Evolutionary conservation across 495 filamentous ascomycete genomes (phyloP), one percentile per base, ranked within the genome.

Genomic region (Penicillium salamii): DNA sequence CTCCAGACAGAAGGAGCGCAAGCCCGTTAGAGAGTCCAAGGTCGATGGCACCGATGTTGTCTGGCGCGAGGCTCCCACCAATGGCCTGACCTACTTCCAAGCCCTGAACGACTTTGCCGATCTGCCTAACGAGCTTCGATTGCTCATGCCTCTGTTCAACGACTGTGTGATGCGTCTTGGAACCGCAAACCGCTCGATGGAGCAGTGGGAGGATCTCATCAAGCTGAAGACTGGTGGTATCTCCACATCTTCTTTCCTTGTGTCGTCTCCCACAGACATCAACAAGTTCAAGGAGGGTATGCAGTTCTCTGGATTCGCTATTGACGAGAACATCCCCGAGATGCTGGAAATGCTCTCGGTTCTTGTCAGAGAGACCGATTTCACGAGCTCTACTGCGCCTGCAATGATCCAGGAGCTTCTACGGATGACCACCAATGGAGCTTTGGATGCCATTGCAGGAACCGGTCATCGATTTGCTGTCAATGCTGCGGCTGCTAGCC

Each of bases 191-290:
- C 86, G 83, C 73, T 82, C 87, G 0, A 96, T 96, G 89, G 95
- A 96, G 64, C 81, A 97, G 62, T 79, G 96, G 34, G 93, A 98
- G 65, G 93, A 97, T 63, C 69, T 89, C 33, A 97, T 97, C 60
- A 97, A 96, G 58, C 75, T 97, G 11, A 96, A 95, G 69, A 98
- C 92, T 5, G 93, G 93, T n/a, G 93, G 93, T 11, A 78, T 98
- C 11, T 85, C 81, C 8, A 83, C 89, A 19, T 82, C 84, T 0
- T 90, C 93, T 49, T 82, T 91, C 70, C 75, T 88, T 18, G 79
- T 88, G 1, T 80, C 91, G 0, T 87, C 82, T 11, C 89, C 92
- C 6, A 78, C 72, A 9, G 80, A 91, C 43, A 78, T 90, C 36
- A 76, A 75, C 3, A 71, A 78, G 50, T 86, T 81, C 15, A 81